Base-by-base conservation (phyloP, 1,284 basidiomycete genomes). In the Pholiota adiposa region DNA sequence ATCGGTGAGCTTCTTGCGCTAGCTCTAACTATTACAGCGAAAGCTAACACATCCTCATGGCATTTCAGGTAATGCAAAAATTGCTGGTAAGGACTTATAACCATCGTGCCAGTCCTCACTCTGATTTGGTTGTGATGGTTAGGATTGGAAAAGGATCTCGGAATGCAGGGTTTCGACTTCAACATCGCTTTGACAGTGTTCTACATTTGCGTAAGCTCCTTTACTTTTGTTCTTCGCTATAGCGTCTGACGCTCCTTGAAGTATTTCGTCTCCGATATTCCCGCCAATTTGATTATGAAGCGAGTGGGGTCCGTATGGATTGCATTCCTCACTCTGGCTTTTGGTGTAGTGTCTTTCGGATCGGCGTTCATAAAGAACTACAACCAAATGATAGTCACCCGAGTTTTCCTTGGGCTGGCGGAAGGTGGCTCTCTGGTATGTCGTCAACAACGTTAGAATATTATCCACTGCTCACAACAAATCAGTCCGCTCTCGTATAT, bases 341-440 rank as follows among this genome's bases (percentile, higher is more conserved):
- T 81, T 59, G 79, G 77, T 0, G 61, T 72, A 29, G 70, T 79
- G 23, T 73, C 80, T 4, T 75, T 82, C 34, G 75, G 73, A 33
- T 78, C 80, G 4, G 80, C 81, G 0, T 82, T 83, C 50, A 73
- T 81, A 43, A 69, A 74, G 34, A 75, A 71, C 27, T 82, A 77
- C 59, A 59, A 65, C 3, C 77, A 76, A 2, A 65, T 83, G 18
- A 68, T 83, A n/a, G 73, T 73, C 5, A 81, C 78, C 1, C 70
- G 81, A 34, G 73, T 82, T 1, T 77, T 83, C 62, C 69, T 83
- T 16, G 81, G 80, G 38, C 70, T 83, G 6, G 74, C 76, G 18
- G 82, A 83, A 66, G 80, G 80, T 31, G 82, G 81, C 9, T 81
- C 81, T 18, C 69, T 83, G 68, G 78, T 79, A 34, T 54, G 72